Percentiles rank a stretch among this genome's conserved stretches.
Evolutionary conservation across 805 yeast species (phyloP).

Genomic region (Candida michaelii): DNA sequence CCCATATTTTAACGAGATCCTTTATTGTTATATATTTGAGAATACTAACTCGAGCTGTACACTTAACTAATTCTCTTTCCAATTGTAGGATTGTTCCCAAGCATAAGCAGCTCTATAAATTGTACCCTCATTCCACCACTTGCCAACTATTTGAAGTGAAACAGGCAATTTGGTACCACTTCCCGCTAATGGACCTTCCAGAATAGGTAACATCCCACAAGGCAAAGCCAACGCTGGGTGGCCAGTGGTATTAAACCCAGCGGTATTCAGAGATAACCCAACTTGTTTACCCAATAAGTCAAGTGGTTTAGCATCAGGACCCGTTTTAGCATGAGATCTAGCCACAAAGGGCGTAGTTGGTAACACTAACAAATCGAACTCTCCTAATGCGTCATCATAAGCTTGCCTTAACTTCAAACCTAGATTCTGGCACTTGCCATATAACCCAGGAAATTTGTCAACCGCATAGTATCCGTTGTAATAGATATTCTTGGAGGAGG

Average conservation of each 20-base stretch:
- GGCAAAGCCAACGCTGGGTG: slow-evolving; percentile 39
- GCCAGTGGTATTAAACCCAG: slow-evolving; percentile 36
- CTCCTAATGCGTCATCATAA: slow-evolving; percentile 27
- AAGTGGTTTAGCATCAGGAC: slow-evolving; percentile 20
- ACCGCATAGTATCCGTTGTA: slow-evolving; percentile 30
- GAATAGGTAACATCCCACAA: slow-evolving; percentile 27
- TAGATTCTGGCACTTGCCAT: slow-evolving; percentile 31
- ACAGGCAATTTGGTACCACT: slow-evolving; percentile 30
- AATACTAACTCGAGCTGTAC: too few relatives aligned
- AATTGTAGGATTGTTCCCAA: slow-evolving; percentile 31
- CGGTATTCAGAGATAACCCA: slow-evolving; percentile 36
- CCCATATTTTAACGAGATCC: too few relatives aligned
- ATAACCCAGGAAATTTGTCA: slow-evolving; percentile 32
- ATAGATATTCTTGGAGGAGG: slow-evolving; percentile 22
- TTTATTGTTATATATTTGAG: slow-evolving; percentile 1
- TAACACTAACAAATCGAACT: slow-evolving; percentile 32
- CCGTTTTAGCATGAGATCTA: slow-evolving; percentile 24
- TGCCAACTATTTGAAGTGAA: slow-evolving; percentile 35
- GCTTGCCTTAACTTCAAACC: slow-evolving; percentile 30
- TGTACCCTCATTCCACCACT: slow-evolving; percentile 29
- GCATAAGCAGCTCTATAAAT: slow-evolving; percentile 35
- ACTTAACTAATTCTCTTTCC: slow-evolving; percentile 15
- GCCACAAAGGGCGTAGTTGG: slow-evolving; percentile 30
- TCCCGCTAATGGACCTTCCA: slow-evolving; percentile 23
- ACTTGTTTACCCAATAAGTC: slow-evolving; percentile 24